A percentile compares a stretch with the other conserved stretches of the same genome.
Conservation (phyloP, 441 rosid species). For the Geranium incanum region DNA sequence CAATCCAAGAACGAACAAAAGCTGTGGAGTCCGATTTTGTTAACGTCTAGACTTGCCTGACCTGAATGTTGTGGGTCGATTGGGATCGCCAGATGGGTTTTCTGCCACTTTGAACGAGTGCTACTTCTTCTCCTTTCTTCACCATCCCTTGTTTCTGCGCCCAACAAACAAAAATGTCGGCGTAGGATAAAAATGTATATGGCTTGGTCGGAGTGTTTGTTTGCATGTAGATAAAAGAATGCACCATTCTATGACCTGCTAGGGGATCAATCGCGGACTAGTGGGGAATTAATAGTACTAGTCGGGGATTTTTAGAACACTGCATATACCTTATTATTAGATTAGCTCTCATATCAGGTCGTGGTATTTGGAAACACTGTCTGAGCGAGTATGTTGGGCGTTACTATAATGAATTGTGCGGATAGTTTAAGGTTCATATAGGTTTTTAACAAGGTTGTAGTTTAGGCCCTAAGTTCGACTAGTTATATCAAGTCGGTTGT, state of each 20-base stretch:
- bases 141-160: conserved; percentile 92
- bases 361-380: no score
- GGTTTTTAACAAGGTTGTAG: no score
- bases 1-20: no score
- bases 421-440: no score
- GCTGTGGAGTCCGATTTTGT: neutral
- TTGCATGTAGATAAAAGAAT: neutral
- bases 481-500: neutral
- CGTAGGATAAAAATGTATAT: neutral
- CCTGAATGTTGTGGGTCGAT: conserved; percentile 92
- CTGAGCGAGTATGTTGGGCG: no score
- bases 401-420: no score
- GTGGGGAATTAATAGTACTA: no score
- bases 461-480: neutral
- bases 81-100: conserved; percentile 95
- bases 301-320: no score
- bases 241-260: no score
- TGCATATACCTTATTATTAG: no score
- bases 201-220: neutral
- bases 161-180: conserved; percentile 3
- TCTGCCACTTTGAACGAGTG: conserved; percentile 83
- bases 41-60: conserved; percentile 57
- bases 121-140: conserved; percentile 87
- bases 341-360: no score
- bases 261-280: no score